phyloP scores from a whole-genome alignment of 192 early-diverging fungal genomes.

The Coemansia sp. region DNA sequence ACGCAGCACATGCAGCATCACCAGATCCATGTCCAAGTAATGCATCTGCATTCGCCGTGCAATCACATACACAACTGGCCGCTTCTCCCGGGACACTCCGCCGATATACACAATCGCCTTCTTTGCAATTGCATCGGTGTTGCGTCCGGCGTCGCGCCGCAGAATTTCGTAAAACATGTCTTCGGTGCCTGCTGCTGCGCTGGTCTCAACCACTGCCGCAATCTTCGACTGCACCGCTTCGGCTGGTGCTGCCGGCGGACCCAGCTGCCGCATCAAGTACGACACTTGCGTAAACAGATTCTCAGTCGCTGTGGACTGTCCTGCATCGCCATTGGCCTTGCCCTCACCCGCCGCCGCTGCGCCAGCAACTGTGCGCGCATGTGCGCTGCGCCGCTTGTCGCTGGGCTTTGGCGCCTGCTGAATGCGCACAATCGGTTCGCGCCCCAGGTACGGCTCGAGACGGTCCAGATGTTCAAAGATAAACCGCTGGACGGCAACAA shows the following conservation, averaged over 20 bases:
- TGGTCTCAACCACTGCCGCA: slow-evolving; percentile 20
- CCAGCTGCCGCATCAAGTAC: slow-evolving; percentile 80
- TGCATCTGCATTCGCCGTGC: slow-evolving; percentile 72
- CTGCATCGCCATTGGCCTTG: slow-evolving; percentile 3
- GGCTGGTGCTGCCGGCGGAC: slow-evolving; percentile 69
- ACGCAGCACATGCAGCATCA: slow-evolving; percentile 73
- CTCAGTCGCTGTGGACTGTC: slow-evolving; percentile 56
- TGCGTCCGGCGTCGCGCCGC: slow-evolving; percentile 64
- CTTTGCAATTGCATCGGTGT: slow-evolving; percentile 62
- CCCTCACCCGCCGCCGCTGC: slow-evolving; percentile 1
- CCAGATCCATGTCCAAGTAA: slow-evolving; percentile 77
- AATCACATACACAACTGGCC: slow-evolving; percentile 85
- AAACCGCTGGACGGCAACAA: slow-evolving; percentile 61
- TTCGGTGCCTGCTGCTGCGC: slow-evolving; percentile 19
- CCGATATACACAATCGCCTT: slow-evolving; percentile 82
- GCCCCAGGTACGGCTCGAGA: slow-evolving; percentile 64
- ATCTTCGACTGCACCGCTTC: slow-evolving; percentile 32
- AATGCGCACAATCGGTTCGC: slow-evolving; percentile 53
- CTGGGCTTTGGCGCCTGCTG: slow-evolving; percentile 22
- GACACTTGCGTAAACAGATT: slow-evolving; percentile 76
- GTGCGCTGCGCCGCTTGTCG: slow-evolving; percentile 42
- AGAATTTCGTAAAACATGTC: slow-evolving; percentile 65
- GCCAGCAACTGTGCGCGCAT: slow-evolving; percentile 10
- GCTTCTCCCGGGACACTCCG: slow-evolving; percentile 68
- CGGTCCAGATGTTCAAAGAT: slow-evolving; percentile 68